Evolutionary conservation across 1,284 basidiomycete genomes (phyloP).

Genomic region (Xerocomus nothofagi): DNA sequence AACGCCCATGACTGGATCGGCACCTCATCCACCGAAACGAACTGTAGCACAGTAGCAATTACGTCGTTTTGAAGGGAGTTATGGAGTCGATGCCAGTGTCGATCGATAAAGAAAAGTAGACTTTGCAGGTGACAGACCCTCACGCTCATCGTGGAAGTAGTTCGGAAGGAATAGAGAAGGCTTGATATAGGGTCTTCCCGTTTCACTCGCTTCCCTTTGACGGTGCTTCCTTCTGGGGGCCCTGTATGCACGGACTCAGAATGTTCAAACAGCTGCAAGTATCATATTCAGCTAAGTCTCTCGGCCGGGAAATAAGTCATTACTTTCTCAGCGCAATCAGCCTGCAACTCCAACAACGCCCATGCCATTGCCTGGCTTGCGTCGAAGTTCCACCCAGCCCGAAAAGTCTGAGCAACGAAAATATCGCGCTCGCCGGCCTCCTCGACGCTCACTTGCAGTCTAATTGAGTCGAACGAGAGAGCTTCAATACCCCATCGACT

Average conservation of each 20-base stretch:
- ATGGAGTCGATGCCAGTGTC: slow-evolving; percentile 68
- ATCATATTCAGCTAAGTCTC: slow-evolving; percentile 16
- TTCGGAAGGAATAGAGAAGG: slow-evolving; percentile 54
- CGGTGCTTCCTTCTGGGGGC: slow-evolving; percentile 22
- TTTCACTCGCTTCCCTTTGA: slow-evolving; percentile 49
- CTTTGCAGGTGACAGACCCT: slow-evolving; percentile 69
- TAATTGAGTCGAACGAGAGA: slow-evolving; percentile 65
- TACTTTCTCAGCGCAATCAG: slow-evolving; percentile 76
- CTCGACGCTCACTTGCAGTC: slow-evolving; percentile 43
- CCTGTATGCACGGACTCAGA: slow-evolving; percentile 57
- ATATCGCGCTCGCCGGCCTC: slow-evolving; percentile 34
- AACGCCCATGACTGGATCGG: slow-evolving; percentile 80
- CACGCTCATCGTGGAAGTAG: slow-evolving; percentile 30
- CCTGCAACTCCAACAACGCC: slow-evolving; percentile 81
- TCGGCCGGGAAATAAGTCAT: slow-evolving; percentile 12
- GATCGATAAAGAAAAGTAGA: slow-evolving; percentile 81
- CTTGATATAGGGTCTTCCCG: slow-evolving; percentile 59
- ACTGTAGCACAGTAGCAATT: slow-evolving; percentile 53
- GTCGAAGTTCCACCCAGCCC: slow-evolving; percentile 72
- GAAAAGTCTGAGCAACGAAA: slow-evolving; percentile 65
- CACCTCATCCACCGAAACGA: slow-evolving; percentile 65
- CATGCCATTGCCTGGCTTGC: slow-evolving; percentile 73
- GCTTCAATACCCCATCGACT: slow-evolving; percentile 60
- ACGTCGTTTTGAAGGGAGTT: slow-evolving; percentile 56
- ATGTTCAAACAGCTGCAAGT: slow-evolving; percentile 54